phyloP scores from a whole-genome alignment of 257 asterid species.

The Solanum neorickii region DNA sequence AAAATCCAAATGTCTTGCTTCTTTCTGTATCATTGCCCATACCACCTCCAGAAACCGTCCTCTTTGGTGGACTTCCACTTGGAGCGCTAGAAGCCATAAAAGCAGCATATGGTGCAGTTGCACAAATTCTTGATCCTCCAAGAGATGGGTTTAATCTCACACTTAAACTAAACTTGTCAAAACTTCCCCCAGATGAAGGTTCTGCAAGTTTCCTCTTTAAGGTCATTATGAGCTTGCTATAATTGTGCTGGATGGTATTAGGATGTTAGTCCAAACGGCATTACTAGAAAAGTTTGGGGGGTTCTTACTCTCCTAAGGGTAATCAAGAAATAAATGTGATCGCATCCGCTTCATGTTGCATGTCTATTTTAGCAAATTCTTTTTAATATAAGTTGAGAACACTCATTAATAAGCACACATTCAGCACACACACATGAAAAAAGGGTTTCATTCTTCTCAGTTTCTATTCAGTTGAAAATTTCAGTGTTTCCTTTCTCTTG shows the following conservation, averaged over 20 bases:
- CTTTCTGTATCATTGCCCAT: conserved; percentile 70
- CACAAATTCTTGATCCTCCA: conserved; percentile 97
- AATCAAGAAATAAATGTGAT: background rate
- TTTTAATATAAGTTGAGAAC: background rate
- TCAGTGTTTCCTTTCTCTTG: background rate
- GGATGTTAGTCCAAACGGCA: background rate
- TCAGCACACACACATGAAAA: background rate
- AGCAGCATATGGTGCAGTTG: conserved; percentile 65
- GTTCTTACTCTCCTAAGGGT: background rate
- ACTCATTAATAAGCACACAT: background rate
- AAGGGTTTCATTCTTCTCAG: background rate
- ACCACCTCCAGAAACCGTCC: conserved; percentile 84
- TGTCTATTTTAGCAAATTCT: background rate
- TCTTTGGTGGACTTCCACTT: conserved; percentile 79
- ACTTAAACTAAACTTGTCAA: conserved; percentile 76
- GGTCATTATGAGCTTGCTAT: conserved; percentile 44
- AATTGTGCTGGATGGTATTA: conserved; percentile 17
- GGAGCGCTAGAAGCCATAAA: conserved; percentile 93
- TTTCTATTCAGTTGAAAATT: background rate
- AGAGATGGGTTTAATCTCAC: conserved; percentile 96
- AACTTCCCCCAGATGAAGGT: conserved; percentile 98
- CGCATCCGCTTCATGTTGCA: background rate
- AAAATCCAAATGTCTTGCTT: conserved; percentile 65
- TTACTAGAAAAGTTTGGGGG: background rate
- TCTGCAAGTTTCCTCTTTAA: conserved; percentile 55